Conservation (phyloP, 1,284 basidiomycete genomes). For the Mycena sp. region DNA sequence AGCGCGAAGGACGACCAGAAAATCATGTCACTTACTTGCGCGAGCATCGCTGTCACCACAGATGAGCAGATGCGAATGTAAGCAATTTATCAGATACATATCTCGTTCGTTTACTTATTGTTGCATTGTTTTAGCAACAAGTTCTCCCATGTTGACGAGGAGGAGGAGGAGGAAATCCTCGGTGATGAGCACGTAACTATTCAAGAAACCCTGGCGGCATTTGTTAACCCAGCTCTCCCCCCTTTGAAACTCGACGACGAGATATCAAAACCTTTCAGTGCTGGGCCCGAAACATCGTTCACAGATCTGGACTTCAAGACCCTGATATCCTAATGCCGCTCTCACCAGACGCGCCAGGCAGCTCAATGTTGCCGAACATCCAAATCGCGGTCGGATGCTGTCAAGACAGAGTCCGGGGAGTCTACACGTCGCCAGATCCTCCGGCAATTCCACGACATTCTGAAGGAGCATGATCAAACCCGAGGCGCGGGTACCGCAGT, state of each 20-base stretch:
- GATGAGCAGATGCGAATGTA: slow-evolving; percentile 6
- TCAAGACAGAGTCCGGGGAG: no score
- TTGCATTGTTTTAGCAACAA: neutral
- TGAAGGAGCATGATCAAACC: no score
- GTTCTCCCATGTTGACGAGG: neutral
- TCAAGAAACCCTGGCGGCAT: neutral
- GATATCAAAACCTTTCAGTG: neutral
- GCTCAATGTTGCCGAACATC: no score
- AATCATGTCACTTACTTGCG: neutral
- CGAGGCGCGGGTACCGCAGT: no score
- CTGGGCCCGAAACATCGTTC: no score
- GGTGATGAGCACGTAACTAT: neutral
- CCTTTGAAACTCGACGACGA: neutral
- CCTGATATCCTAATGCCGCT: no score
- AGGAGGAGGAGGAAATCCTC: neutral
- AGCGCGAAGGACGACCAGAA: neutral
- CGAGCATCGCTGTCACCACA: neutral
- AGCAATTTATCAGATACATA: neutral
- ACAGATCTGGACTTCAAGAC: no score
- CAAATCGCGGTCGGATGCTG: no score
- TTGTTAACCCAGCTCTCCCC: neutral
- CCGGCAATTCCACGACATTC: no score
- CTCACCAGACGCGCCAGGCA: no score
- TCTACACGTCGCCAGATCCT: no score
- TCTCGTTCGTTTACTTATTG: no score